phyloP scores from a whole-genome alignment of 1,139 yeast species.

The Yamadazyma friedrichii region DNA sequence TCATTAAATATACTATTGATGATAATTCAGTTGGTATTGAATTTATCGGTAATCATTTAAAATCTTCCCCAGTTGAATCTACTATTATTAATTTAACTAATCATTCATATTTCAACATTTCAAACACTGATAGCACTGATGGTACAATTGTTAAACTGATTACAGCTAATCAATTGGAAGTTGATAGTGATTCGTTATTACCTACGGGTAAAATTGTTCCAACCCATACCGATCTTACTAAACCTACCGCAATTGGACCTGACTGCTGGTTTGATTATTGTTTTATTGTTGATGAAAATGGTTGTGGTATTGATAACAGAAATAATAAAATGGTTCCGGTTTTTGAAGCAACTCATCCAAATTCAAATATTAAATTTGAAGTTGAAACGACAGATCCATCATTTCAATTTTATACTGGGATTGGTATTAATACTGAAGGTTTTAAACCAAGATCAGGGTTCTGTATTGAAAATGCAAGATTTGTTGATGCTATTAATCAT shows the following conservation, averaged over 20 bases:
- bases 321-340: slow-evolving; percentile 30
- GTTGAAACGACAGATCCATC: slow-evolving; percentile 64
- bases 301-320: slow-evolving; percentile 43
- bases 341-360: slow-evolving; percentile 49
- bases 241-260: slow-evolving; percentile 22
- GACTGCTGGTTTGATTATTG: slow-evolving; percentile 48
- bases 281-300: slow-evolving; percentile 41
- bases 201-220: slow-evolving; percentile 53
- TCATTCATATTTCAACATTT: slow-evolving; percentile 58
- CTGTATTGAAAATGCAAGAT: slow-evolving; percentile 65
- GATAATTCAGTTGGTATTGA: slow-evolving; percentile 39
- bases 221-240: slow-evolving; percentile 19
- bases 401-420: slow-evolving; percentile 69
- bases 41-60: slow-evolving; percentile 44
- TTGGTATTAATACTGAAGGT: slow-evolving; percentile 40
- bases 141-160: slow-evolving; percentile 32
- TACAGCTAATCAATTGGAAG: slow-evolving; percentile 35
- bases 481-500: slow-evolving; percentile 53
- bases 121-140: slow-evolving; percentile 27
- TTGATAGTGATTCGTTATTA: slow-evolving; percentile 29
- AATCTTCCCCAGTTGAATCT: slow-evolving; percentile 33
- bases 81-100: slow-evolving; percentile 63
- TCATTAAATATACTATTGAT: slow-evolving; percentile 41
- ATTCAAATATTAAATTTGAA: slow-evolving; percentile 39
- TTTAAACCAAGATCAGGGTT: slow-evolving; percentile 53